A percentile compares a stretch with the other conserved stretches of the same genome.
These are phyloP conservation scores for Chenopodium berlandieri DNA, from an alignment of 148 eudicot species.

Conservation along the genomic window DNA sequence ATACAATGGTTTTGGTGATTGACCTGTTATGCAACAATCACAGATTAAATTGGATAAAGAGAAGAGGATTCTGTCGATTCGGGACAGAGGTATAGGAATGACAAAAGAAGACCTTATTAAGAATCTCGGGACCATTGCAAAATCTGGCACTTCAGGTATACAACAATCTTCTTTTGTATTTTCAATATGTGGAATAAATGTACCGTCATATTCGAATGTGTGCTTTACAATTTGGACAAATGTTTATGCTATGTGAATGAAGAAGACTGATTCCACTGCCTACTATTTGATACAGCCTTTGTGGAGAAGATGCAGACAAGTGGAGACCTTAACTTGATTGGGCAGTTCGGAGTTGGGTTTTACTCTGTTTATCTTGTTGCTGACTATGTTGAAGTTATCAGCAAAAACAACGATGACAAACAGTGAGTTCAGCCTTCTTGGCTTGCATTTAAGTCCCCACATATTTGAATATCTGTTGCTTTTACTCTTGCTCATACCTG, in stretches of 20 bases:
- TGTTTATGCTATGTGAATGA: not conserved
- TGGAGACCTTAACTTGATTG: slow-evolving; percentile 94
- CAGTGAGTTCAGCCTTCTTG: slow-evolving; percentile 49
- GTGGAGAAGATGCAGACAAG: slow-evolving; percentile 99
- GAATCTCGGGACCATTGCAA: slow-evolving; percentile 96
- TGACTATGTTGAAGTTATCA: slow-evolving; percentile 95
- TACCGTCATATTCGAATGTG: not conserved
- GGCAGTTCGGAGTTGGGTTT: slow-evolving; percentile 98
- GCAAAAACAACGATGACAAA: slow-evolving; percentile 96
- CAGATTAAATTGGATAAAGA: slow-evolving; percentile 95
- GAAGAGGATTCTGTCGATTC: slow-evolving; percentile 80
- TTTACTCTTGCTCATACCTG: slow-evolving; percentile 12
- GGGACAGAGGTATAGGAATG: slow-evolving; percentile 98
- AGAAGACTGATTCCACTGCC: not conserved
- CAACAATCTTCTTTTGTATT: not conserved
- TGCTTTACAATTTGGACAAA: not conserved
- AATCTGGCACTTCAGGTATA: slow-evolving; percentile 97
- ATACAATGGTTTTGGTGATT: not conserved
- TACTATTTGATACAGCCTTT: slow-evolving; percentile 55
- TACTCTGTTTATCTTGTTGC: slow-evolving; percentile 98
- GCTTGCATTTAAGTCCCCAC: not conserved
- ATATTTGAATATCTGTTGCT: not conserved
- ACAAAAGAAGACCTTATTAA: slow-evolving; percentile 96
- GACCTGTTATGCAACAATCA: slow-evolving; percentile 13
- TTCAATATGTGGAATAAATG: not conserved